These are phyloP conservation scores for Asterophora parasitica DNA, from an alignment of 768 basidiomycete species.

Conservation along the genomic window DNA sequence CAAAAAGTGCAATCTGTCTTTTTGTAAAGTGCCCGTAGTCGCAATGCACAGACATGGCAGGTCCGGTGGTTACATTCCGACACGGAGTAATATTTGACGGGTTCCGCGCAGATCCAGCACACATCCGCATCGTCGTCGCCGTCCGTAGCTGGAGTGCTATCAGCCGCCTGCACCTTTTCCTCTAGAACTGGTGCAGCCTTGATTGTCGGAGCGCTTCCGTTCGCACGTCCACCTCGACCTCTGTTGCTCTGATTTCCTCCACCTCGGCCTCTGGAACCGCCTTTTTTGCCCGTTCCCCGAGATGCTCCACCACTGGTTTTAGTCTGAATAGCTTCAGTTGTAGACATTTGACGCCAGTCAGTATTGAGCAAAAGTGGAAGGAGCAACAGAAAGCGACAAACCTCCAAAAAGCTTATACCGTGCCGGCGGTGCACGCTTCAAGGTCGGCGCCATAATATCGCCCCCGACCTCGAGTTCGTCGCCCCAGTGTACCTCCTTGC, in stretches of 20 bases:
- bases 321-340: slow-evolving; percentile 4
- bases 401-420: slow-evolving; percentile 85
- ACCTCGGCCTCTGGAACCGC: slow-evolving; percentile 10
- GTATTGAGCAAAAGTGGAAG: not conserved
- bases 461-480: slow-evolving; percentile 72
- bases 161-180: slow-evolving; percentile 2
- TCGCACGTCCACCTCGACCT: slow-evolving; percentile 11
- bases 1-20: slow-evolving; percentile 93
- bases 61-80: slow-evolving; percentile 92
- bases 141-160: slow-evolving; percentile 20
- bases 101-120: slow-evolving; percentile 96
- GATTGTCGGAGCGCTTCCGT: slow-evolving; percentile 1
- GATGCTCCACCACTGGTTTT: not conserved
- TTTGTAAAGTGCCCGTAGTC: slow-evolving; percentile 90
- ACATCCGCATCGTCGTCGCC: slow-evolving; percentile 36
- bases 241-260: slow-evolving; percentile 9
- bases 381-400: slow-evolving; percentile 26
- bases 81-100: slow-evolving; percentile 84
- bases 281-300: slow-evolving; percentile 13
- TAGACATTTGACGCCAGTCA: slow-evolving; percentile 5
- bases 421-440: slow-evolving; percentile 37
- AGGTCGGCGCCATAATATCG: slow-evolving; percentile 61
- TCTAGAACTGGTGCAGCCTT: not conserved
- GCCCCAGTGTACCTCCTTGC: slow-evolving; percentile 75
- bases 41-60: slow-evolving; percentile 89